Conservation (phyloP, 805 yeast species). For the Diddensiella transvaalensis region DNA sequence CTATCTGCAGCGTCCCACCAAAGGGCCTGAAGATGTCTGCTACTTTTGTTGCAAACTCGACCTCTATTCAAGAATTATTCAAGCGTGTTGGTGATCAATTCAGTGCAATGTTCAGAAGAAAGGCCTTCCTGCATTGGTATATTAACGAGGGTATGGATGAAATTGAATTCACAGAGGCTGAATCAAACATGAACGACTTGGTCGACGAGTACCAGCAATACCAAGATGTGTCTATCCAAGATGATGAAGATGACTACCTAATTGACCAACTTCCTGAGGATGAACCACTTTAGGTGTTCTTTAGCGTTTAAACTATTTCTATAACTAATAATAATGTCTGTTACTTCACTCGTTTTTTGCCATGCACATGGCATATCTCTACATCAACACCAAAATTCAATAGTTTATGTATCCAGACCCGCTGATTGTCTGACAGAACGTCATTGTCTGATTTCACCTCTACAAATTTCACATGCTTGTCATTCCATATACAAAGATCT, state of each 20-base stretch:
- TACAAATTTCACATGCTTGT: conserved; percentile 26
- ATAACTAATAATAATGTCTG: neutral
- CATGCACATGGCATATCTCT: conserved; percentile 31
- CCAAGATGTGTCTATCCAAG: conserved; percentile 75
- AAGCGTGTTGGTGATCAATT: conserved; percentile 87
- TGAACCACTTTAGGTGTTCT: conserved; percentile 1
- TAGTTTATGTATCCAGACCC: conserved; percentile 36
- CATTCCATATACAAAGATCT: conserved; percentile 35
- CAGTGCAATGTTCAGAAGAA: conserved; percentile 87
- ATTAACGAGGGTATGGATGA: conserved; percentile 96
- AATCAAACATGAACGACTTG: conserved; percentile 83
- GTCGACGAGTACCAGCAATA: conserved; percentile 90
- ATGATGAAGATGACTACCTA: conserved; percentile 64
- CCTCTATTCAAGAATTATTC: conserved; percentile 87
- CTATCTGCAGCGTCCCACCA: conserved; percentile 90
- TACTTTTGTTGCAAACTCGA: conserved; percentile 89
- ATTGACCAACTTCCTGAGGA: conserved; percentile 16
- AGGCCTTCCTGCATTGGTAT: conserved; percentile 96
- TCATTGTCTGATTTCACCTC: conserved; percentile 39
- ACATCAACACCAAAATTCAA: conserved; percentile 28
- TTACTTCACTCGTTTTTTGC: neutral
- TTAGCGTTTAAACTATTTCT: neutral
- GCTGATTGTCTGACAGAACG: conserved; percentile 36
- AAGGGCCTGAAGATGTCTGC: conserved; percentile 83
- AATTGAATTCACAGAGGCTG: conserved; percentile 91